Conservation (phyloP, 2,329 filamentous ascomycete species). For the Dactylellina haptotyla region DNA sequence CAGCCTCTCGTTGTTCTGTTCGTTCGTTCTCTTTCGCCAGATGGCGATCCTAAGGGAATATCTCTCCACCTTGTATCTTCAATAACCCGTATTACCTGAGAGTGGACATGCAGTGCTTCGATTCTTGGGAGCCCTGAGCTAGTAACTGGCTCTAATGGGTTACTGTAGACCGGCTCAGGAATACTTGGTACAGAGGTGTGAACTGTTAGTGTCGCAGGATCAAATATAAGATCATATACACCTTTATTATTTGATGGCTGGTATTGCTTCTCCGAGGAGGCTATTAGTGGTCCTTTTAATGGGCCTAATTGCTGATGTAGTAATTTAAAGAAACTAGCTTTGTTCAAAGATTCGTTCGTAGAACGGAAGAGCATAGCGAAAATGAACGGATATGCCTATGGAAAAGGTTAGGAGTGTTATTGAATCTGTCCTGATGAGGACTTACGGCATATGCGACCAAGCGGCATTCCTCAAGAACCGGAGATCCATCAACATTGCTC, state of each 20-base stretch:
- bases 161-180: constrained; percentile 64
- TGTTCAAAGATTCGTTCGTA: constrained; percentile 69
- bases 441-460: constrained; percentile 57
- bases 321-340: constrained; percentile 69
- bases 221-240: constrained; percentile 72
- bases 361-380: constrained; percentile 78
- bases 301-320: constrained; percentile 71
- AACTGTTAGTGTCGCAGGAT: constrained; percentile 68
- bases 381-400: constrained; percentile 71
- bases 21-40: constrained; percentile 69
- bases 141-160: constrained; percentile 18
- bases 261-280: constrained; percentile 65
- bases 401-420: neutral
- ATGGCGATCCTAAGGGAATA: constrained; percentile 39
- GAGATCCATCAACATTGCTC: constrained; percentile 41
- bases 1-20: constrained; percentile 74
- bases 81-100: constrained; percentile 71
- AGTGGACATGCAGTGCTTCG: constrained; percentile 73
- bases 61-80: constrained; percentile 60
- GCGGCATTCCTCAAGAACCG: constrained; percentile 55
- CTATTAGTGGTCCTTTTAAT: constrained; percentile 68
- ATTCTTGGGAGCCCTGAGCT: constrained; percentile 61
- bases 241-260: constrained; percentile 62
- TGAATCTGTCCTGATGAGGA: neutral
- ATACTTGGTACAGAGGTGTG: constrained; percentile 75